These are phyloP conservation scores for Pyricularia sp. DNA, from an alignment of 2,329 filamentous ascomycete genomes.

Conservation along the genomic window DNA sequence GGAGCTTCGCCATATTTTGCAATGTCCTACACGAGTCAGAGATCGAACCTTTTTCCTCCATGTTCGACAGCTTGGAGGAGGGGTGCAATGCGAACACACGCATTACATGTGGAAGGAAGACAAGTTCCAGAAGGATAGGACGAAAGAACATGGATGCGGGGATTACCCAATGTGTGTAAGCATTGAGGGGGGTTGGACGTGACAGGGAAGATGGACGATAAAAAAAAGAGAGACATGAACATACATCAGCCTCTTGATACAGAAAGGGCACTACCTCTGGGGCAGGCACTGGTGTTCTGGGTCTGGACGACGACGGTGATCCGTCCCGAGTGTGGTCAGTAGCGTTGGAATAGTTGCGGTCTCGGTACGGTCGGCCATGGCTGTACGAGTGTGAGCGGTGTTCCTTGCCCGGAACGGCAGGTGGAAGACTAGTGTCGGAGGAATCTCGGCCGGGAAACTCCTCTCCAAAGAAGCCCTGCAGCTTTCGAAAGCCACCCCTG, in stretches of 20 bases:
- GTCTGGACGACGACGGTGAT: slow-evolving; percentile 68
- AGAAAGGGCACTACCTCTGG: slow-evolving; percentile 97
- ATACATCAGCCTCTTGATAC: slow-evolving; percentile 76
- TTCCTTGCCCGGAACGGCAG: slow-evolving; percentile 43
- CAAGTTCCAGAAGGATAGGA: slow-evolving; percentile 13
- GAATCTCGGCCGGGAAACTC: slow-evolving; percentile 69
- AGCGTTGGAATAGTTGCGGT: slow-evolving; percentile 73
- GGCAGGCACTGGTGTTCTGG: slow-evolving; percentile 75
- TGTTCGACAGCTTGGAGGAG: slow-evolving; percentile 5
- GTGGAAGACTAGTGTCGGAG: slow-evolving; percentile 59
- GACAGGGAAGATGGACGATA: slow-evolving; percentile 6
- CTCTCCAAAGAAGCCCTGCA: slow-evolving; percentile 89
- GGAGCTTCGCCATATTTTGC: slow-evolving; percentile 69
- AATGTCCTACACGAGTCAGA: slow-evolving; percentile 48
- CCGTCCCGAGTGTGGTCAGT: slow-evolving; percentile 63
- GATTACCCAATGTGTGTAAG: not conserved
- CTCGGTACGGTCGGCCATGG: slow-evolving; percentile 51
- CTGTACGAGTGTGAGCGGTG: slow-evolving; percentile 55
- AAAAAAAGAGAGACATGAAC: slow-evolving; percentile 20
- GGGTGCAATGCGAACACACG: slow-evolving; percentile 7
- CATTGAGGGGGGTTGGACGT: not conserved
- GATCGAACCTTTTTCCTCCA: not conserved
- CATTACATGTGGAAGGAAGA: slow-evolving; percentile 11
- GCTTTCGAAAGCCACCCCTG: slow-evolving; percentile 66
- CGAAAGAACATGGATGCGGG: slow-evolving; percentile 9